A percentile compares a stretch with the other conserved stretches of the same genome.
Evolutionary conservation across 1,284 basidiomycete genomes (phyloP).

Genomic region (Trametes versicolor): DNA sequence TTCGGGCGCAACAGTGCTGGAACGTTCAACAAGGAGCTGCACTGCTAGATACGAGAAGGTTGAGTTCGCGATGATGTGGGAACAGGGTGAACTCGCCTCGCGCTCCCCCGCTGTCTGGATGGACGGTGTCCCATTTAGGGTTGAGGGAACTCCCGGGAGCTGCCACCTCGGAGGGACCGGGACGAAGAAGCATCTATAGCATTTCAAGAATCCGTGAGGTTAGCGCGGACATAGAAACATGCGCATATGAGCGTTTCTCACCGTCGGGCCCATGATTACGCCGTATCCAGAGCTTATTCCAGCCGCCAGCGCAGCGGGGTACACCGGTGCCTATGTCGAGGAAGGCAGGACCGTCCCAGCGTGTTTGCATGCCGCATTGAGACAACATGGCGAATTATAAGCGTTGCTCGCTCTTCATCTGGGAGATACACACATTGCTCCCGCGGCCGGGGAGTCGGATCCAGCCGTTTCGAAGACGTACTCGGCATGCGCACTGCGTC

Average conservation of each 20-base stretch:
- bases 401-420: constrained; percentile 2
- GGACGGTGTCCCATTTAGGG: not conserved
- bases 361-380: not conserved
- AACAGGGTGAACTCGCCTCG: not conserved
- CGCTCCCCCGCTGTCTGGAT: not conserved
- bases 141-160: not conserved
- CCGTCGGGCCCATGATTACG: not conserved
- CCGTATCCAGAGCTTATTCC: not conserved
- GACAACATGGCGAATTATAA: not conserved
- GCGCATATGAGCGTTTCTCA: not conserved
- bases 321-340: not conserved
- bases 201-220: not conserved
- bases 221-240: not conserved
- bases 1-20: not conserved
- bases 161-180: not conserved
- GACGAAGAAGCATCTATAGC: not conserved
- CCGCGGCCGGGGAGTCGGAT: not conserved
- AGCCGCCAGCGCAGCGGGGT: not conserved
- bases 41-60: not conserved
- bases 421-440: constrained; percentile 2
- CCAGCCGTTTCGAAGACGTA: constrained; percentile 1
- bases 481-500: constrained; percentile 3
- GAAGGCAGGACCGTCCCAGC: not conserved
- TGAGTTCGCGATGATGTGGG: not conserved
- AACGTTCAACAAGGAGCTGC: not conserved